phyloP scores from a whole-genome alignment of 257 asterid genomes.

The Fraxinus anomala region DNA sequence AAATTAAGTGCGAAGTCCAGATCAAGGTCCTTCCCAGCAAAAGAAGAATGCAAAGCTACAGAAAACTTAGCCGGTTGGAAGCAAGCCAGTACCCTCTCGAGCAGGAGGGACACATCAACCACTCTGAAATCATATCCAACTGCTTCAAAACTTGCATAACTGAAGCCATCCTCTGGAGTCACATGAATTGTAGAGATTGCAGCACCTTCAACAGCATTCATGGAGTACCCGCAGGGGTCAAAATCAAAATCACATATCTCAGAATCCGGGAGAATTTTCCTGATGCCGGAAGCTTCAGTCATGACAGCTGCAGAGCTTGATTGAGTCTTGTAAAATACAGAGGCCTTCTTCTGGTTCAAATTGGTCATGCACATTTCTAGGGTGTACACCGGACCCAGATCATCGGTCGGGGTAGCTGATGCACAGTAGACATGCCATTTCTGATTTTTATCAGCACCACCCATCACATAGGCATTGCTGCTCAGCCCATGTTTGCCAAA shows the following conservation, averaged over 20 bases:
- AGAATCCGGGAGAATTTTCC: slow-evolving; percentile 67
- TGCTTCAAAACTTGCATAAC: slow-evolving; percentile 84
- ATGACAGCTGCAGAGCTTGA: slow-evolving; percentile 61
- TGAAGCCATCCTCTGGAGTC: slow-evolving; percentile 86
- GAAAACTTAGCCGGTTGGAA: slow-evolving; percentile 71
- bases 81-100: slow-evolving; percentile 76
- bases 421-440: slow-evolving; percentile 88
- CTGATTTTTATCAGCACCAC: slow-evolving; percentile 49
- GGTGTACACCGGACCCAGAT: slow-evolving; percentile 46
- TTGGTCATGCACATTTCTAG: slow-evolving; percentile 92
- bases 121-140: slow-evolving; percentile 64
- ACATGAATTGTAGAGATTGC: slow-evolving; percentile 74
- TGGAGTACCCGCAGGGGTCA: slow-evolving; percentile 88
- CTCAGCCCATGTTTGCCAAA: slow-evolving; percentile 54
- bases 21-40: slow-evolving; percentile 39
- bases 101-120: slow-evolving; percentile 38
- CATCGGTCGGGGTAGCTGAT: slow-evolving; percentile 32
- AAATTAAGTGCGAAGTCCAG: slow-evolving; percentile 34
- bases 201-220: slow-evolving; percentile 67
- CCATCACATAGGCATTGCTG: slow-evolving; percentile 67
- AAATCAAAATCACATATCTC: slow-evolving; percentile 76
- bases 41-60: slow-evolving; percentile 56
- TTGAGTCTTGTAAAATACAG: slow-evolving; percentile 63
- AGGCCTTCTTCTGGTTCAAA: slow-evolving; percentile 58
- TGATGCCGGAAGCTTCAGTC: slow-evolving; percentile 73